phyloP scores from a whole-genome alignment of 2,329 filamentous ascomycete genomes.

The Penicillium occitanis region DNA sequence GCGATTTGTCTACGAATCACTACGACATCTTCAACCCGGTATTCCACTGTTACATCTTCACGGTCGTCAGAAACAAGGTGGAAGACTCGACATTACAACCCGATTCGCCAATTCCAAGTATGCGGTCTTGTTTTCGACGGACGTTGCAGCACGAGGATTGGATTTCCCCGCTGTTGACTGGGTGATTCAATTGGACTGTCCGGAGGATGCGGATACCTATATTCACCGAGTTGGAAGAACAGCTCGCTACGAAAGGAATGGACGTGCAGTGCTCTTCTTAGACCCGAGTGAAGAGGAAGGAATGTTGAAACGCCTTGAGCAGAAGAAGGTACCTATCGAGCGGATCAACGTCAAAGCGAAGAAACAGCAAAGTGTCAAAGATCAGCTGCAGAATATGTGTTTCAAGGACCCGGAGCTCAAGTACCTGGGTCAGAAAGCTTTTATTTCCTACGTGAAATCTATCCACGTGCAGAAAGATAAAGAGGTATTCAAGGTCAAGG shows the following conservation, averaged over 20 bases:
- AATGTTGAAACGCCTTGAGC: slow-evolving; percentile 81
- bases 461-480: slow-evolving; percentile 88
- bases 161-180: slow-evolving; percentile 97
- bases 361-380: slow-evolving; percentile 83
- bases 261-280: slow-evolving; percentile 84
- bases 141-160: slow-evolving; percentile 88
- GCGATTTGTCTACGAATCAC: slow-evolving; percentile 89
- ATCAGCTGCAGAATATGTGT: slow-evolving; percentile 88
- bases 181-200: slow-evolving; percentile 98
- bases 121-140: slow-evolving; percentile 89
- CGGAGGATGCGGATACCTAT: slow-evolving; percentile 95
- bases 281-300: slow-evolving; percentile 89
- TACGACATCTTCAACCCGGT: slow-evolving; percentile 90
- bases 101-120: slow-evolving; percentile 79
- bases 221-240: slow-evolving; percentile 95
- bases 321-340: slow-evolving; percentile 86
- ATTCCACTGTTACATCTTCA: slow-evolving; percentile 90
- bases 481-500: slow-evolving; percentile 80
- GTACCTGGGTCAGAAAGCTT: slow-evolving; percentile 93
- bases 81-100: slow-evolving; percentile 80
- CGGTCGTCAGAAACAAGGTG: slow-evolving; percentile 88
- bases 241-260: slow-evolving; percentile 85
- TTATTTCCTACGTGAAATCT: slow-evolving; percentile 83
- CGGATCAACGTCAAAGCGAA: slow-evolving; percentile 82
- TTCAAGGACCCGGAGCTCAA: slow-evolving; percentile 94